A percentile compares a stretch with the other conserved stretches of the same genome.
These are phyloP conservation scores for Phlebopus sp. DNA, from an alignment of 1,284 basidiomycete genomes.

Conservation along the genomic window DNA sequence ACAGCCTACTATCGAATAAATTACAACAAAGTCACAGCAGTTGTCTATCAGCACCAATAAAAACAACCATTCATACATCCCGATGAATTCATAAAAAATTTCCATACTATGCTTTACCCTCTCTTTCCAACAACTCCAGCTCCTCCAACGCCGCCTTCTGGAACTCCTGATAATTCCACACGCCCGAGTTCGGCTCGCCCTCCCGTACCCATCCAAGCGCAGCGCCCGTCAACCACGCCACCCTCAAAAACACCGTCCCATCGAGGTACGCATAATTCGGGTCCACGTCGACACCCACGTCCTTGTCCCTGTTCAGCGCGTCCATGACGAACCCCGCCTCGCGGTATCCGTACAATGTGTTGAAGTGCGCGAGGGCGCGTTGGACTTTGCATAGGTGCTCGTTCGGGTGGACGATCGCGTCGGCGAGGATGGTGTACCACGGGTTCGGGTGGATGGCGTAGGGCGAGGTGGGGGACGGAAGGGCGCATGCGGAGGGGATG, in stretches of 20 bases:
- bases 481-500: slow-evolving; percentile 28
- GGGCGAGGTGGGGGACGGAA: slow-evolving; percentile 25
- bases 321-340: slow-evolving; percentile 35
- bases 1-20: too few relatives aligned
- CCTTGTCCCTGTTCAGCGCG: slow-evolving; percentile 9
- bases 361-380: slow-evolving; percentile 55
- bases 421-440: slow-evolving; percentile 31
- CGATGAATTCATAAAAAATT: not conserved
- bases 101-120: slow-evolving; percentile 7
- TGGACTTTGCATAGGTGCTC: slow-evolving; percentile 63
- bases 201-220: slow-evolving; percentile 54
- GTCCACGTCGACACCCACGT: slow-evolving; percentile 23
- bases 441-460: slow-evolving; percentile 27
- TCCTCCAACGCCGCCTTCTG: slow-evolving; percentile 24
- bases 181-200: slow-evolving; percentile 33
- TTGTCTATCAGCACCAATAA: too few relatives aligned
- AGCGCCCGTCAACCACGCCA: slow-evolving; percentile 48
- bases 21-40: too few relatives aligned
- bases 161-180: slow-evolving; percentile 32
- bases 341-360: slow-evolving; percentile 44
- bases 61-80: too few relatives aligned
- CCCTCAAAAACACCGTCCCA: slow-evolving; percentile 57
- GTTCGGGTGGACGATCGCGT: slow-evolving; percentile 41
- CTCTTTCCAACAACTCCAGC: slow-evolving; percentile 22
- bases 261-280: slow-evolving; percentile 46